phyloP scores from a whole-genome alignment of 2,329 filamentous ascomycete genomes.

The Exserohilum rostratum region DNA sequence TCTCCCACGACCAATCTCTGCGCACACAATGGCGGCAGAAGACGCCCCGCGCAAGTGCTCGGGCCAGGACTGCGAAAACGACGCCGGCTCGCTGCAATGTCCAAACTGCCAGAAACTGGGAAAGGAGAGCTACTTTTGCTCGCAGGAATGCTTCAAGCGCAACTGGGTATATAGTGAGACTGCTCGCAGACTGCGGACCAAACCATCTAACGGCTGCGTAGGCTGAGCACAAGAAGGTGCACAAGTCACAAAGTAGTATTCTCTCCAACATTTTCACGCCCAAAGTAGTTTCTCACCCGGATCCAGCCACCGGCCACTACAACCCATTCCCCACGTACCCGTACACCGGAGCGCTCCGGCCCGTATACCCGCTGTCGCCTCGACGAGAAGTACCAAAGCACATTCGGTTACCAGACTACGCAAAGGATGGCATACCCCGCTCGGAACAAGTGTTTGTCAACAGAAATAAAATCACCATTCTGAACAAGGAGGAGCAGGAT shows the following conservation, averaged over 20 bases:
- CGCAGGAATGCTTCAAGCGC: conserved; percentile 97
- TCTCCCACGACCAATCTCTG: background rate
- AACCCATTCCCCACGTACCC: conserved; percentile 91
- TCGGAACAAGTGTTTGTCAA: conserved; percentile 69
- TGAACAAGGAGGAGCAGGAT: conserved; percentile 80
- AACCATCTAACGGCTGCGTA: conserved; percentile 50
- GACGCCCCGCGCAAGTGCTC: conserved; percentile 72
- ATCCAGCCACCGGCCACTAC: conserved; percentile 86
- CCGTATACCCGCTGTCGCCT: conserved; percentile 68
- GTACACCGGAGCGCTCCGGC: conserved; percentile 81
- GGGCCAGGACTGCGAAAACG: conserved; percentile 83
- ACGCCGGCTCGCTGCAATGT: conserved; percentile 86
- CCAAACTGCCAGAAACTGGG: conserved; percentile 92
- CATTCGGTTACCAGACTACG: conserved; percentile 87
- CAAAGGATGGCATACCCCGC: conserved; percentile 76
- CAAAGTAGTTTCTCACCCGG: conserved; percentile 86
- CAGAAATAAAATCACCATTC: conserved; percentile 80
- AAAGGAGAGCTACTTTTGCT: conserved; percentile 94
- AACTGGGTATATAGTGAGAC: conserved; percentile 77
- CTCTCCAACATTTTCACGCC: conserved; percentile 77
- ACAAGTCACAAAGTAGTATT: conserved; percentile 79
- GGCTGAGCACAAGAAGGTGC: conserved; percentile 80
- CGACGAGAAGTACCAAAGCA: conserved; percentile 69
- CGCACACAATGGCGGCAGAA: conserved; percentile 42
- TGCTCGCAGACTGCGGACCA: conserved; percentile 10